Evolutionary conservation across 176 grass and related monocot species (phyloP).

Genomic region (Oryza meridionalis): DNA sequence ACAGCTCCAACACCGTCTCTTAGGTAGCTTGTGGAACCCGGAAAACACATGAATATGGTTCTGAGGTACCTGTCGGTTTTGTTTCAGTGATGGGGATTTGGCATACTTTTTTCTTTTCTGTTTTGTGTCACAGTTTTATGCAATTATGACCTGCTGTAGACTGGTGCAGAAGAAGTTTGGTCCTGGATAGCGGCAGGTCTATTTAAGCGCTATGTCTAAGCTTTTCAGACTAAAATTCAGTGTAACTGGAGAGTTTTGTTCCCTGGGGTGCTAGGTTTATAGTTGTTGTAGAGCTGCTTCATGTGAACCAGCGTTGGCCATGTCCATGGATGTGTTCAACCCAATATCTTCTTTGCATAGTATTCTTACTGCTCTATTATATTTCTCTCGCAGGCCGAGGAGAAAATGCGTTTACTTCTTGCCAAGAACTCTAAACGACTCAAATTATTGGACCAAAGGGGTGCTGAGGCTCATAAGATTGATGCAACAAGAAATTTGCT

Average conservation of each 20-base stretch:
- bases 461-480: slow-evolving; percentile 69
- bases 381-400: slow-evolving; percentile 63
- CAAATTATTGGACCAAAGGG: slow-evolving; percentile 66
- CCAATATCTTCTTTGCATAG: not conserved
- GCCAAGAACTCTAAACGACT: slow-evolving; percentile 68
- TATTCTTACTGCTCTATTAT: not conserved
- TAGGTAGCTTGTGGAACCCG: slow-evolving; percentile 3
- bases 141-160: not conserved
- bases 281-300: not conserved
- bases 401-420: slow-evolving; percentile 83
- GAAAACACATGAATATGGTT: slow-evolving; percentile 3
- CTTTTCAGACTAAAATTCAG: not conserved
- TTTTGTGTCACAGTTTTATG: not conserved
- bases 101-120: not conserved
- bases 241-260: not conserved
- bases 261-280: not conserved
- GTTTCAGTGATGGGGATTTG: not conserved
- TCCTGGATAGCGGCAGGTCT: not conserved
- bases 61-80: not conserved
- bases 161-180: not conserved
- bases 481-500: slow-evolving; percentile 66
- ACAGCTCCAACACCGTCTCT: not conserved
- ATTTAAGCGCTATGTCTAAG: not conserved
- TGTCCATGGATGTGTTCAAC: not conserved
- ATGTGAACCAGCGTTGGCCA: not conserved